These are phyloP conservation scores for Leccinum pachyderme DNA, from an alignment of 1,284 basidiomycete genomes.

Conservation along the genomic window DNA sequence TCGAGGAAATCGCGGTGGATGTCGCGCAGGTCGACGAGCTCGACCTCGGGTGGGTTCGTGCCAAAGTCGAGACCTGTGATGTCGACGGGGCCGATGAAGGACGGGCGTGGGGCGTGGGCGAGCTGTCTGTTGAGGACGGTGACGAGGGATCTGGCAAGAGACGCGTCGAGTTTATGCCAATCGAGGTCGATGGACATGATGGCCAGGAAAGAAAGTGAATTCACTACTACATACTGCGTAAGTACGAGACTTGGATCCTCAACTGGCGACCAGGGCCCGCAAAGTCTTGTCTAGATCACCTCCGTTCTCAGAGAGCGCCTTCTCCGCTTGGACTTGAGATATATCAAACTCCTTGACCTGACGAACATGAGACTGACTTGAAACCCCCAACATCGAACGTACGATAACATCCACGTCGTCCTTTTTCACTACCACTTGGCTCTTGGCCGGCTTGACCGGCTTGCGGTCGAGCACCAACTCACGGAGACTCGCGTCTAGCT, in stretches of 20 bases:
- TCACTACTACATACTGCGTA: too few relatives aligned
- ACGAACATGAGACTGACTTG: background rate
- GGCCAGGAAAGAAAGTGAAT: background rate
- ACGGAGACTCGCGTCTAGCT: conserved; percentile 47
- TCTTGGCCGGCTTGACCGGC: conserved; percentile 32
- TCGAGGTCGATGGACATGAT: conserved; percentile 76
- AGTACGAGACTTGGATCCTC: background rate
- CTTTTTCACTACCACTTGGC: conserved; percentile 33
- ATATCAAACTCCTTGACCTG: conserved; percentile 52
- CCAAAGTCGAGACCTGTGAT: conserved; percentile 90
- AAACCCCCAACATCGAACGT: conserved; percentile 16
- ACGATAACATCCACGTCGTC: conserved; percentile 53
- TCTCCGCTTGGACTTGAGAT: conserved; percentile 44
- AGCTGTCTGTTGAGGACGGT: conserved; percentile 82
- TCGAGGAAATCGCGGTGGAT: conserved; percentile 93
- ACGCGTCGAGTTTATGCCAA: conserved; percentile 70
- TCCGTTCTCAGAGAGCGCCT: conserved; percentile 35
- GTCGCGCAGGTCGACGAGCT: conserved; percentile 89
- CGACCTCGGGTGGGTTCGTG: conserved; percentile 76
- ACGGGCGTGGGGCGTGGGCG: conserved; percentile 67
- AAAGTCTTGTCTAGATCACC: conserved; percentile 31
- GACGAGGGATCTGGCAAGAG: conserved; percentile 72
- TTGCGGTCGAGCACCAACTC: conserved; percentile 28
- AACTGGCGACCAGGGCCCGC: conserved; percentile 26
- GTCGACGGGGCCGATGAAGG: conserved; percentile 90